Conservation (phyloP, 495 filamentous ascomycete genomes). For the Tetracladium marchalianum region DNA sequence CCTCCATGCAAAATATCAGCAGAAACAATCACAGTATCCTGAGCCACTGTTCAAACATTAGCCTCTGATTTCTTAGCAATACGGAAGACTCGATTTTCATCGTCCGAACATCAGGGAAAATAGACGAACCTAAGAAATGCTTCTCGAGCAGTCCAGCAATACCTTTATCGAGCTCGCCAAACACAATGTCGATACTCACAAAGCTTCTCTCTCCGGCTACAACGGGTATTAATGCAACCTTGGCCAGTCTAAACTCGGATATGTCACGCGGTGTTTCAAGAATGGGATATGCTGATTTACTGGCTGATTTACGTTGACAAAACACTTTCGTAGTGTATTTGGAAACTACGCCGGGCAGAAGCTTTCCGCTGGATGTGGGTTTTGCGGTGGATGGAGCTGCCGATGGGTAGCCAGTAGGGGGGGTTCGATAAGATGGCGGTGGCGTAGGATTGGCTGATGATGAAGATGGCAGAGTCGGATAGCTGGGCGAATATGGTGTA, state of each 20-base stretch:
- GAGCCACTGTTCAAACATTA: neutral
- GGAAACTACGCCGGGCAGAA: conserved; percentile 1
- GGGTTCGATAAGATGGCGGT: too few relatives aligned
- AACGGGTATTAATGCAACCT: conserved; percentile 5
- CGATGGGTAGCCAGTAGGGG: too few relatives aligned
- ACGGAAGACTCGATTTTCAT: too few relatives aligned
- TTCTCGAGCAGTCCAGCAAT: conserved; percentile 2
- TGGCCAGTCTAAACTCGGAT: conserved; percentile 4
- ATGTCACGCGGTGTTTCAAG: conserved; percentile 5
- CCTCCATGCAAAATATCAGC: neutral
- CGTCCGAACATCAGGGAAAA: too few relatives aligned
- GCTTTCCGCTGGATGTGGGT: too few relatives aligned
- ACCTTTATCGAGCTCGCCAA: conserved; percentile 7
- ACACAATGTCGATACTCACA: conserved; percentile 5
- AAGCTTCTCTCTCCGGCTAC: conserved; percentile 2
- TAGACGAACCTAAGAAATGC: conserved; percentile 3
- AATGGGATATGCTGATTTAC: neutral
- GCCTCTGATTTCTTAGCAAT: neutral
- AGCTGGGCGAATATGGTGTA: too few relatives aligned
- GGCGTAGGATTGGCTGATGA: too few relatives aligned
- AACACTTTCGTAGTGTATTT: conserved; percentile 1
- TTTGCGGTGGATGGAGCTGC: too few relatives aligned
- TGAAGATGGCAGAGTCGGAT: too few relatives aligned
- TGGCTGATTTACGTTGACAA: conserved; percentile 1
- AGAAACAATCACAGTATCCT: neutral